Evolutionary conservation across 176 grass and related monocot species (phyloP), one percentile per base, ranked within the genome.

Genomic region (Alloteropsis semialata): DNA sequence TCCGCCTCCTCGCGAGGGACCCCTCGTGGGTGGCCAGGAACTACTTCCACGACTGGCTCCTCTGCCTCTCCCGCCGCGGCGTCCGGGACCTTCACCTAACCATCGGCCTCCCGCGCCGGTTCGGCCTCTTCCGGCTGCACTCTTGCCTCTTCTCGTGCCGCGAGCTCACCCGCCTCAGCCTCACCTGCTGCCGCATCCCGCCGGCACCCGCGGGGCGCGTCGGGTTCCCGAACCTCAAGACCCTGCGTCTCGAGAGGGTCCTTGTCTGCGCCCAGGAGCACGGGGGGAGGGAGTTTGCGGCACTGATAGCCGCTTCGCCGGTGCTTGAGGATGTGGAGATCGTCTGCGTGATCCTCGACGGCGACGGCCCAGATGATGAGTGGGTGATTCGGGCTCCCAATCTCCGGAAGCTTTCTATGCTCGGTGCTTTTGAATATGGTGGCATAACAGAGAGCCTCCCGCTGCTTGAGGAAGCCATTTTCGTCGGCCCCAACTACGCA

Each of bases 21-120:
- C 32, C 18, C 32, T 55, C 67, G 50, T 54, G 50, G 50, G 3
- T 28, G 67, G 41, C 11, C n/a, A 5, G 1, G n/a, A 2, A 5
- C n/a, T 11, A n/a, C 67, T 45, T 70, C 67, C 41, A 70, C 41
- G 67, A 70, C 67, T 70, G 67, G 67, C 67, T 70, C 67, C 39
- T 70, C 67, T 44, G 11, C 39, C 67, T 70, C 67, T 70, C 67
- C 67, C 41, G 67, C 41, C 21, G n/a, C 67, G 67, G 67, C 41
- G 67, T 70, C 22, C 41, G 41, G 21, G 37, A 42, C 10, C n/a
- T n/a, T n/a, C n/a, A n/a, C n/a, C 67, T 70, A 6, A 5, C 9
- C 67, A 39, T 70, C 39, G n/a, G 1, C 4, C 10, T 70, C 11
- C n/a, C 41, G 41, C 7, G 10, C 67, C 14, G 0, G n/a, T 9